A percentile compares a stretch with the other conserved stretches of the same genome.
These are phyloP conservation scores for Rhododendron simsii DNA, from an alignment of 148 eudicot genomes.

Conservation along the genomic window DNA sequence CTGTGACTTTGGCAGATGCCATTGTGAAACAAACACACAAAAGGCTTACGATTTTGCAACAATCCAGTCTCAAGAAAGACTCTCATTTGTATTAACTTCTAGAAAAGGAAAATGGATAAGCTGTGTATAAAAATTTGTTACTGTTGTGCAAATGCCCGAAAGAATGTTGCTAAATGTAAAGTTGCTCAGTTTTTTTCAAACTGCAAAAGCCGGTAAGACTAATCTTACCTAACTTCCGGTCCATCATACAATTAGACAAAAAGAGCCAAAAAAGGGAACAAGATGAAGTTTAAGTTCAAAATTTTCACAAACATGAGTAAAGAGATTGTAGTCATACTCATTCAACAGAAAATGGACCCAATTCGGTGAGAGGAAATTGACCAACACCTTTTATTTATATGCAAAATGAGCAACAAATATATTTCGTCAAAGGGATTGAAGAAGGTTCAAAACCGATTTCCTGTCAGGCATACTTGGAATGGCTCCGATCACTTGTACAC, in stretches of 20 bases:
- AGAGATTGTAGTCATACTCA: neutral
- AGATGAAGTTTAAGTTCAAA: neutral
- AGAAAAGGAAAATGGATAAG: neutral
- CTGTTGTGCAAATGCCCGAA: neutral
- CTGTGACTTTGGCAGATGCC: neutral
- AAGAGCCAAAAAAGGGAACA: neutral
- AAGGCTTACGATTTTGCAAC: neutral
- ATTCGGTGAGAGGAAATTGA: neutral
- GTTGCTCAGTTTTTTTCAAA: conserved; percentile 1
- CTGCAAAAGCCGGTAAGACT: neutral
- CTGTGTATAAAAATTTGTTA: neutral
- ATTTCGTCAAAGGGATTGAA: conserved; percentile 32
- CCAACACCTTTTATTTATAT: conserved; percentile 16
- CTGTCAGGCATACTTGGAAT: conserved; percentile 96
- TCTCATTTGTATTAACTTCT: neutral
- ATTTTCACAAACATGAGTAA: neutral
- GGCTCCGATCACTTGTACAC: conserved; percentile 97
- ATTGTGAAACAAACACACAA: neutral
- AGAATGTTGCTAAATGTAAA: neutral
- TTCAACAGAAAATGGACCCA: neutral
- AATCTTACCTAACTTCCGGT: neutral
- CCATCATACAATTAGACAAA: neutral
- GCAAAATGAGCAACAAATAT: conserved; percentile 10
- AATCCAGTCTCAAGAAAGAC: neutral
- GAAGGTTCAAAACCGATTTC: conserved; percentile 63